These are phyloP conservation scores for Aspergillus neotritici DNA, from an alignment of 2,329 filamentous ascomycete species.

Conservation along the genomic window DNA sequence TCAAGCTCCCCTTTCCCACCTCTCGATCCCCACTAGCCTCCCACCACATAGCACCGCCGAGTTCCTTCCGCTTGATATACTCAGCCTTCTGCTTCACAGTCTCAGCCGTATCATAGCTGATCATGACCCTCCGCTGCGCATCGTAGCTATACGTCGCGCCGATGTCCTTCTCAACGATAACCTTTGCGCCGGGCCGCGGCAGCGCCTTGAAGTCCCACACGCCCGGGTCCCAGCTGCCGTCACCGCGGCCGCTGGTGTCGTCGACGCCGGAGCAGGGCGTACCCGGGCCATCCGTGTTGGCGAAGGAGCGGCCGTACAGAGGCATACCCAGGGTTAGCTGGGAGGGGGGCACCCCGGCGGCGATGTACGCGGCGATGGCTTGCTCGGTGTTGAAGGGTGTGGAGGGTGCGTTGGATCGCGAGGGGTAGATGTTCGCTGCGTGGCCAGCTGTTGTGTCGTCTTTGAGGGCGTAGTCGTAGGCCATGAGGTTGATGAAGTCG, in stretches of 20 bases:
- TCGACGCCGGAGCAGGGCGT: conserved; percentile 64
- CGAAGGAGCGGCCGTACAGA: conserved; percentile 81
- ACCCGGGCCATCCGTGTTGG: conserved; percentile 69
- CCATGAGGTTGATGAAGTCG: conserved; percentile 61
- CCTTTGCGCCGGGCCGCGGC: conserved; percentile 60
- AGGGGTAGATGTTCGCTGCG: conserved; percentile 70
- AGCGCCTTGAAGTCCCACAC: conserved; percentile 85
- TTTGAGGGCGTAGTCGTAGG: conserved; percentile 77
- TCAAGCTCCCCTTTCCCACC: conserved; percentile 58
- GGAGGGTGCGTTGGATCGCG: conserved; percentile 49
- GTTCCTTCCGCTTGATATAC: conserved; percentile 59
- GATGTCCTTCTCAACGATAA: conserved; percentile 55
- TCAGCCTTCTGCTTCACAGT: conserved; percentile 65
- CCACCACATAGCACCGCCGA: conserved; percentile 97
- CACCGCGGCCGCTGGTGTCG: conserved; percentile 27
- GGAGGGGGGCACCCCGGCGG: conserved; percentile 55
- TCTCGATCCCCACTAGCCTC: conserved; percentile 72
- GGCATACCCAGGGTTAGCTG: conserved; percentile 91
- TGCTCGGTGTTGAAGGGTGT: conserved; percentile 74
- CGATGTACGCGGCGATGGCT: conserved; percentile 65
- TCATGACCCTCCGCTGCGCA: conserved; percentile 52
- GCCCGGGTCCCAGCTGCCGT: conserved; percentile 75
- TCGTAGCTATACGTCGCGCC: conserved; percentile 71
- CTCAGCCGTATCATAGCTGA: conserved; percentile 68
- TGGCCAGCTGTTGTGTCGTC: conserved; percentile 72